Evolutionary conservation across 768 basidiomycete species (phyloP).

Genomic region (Suillus ampliporus): DNA sequence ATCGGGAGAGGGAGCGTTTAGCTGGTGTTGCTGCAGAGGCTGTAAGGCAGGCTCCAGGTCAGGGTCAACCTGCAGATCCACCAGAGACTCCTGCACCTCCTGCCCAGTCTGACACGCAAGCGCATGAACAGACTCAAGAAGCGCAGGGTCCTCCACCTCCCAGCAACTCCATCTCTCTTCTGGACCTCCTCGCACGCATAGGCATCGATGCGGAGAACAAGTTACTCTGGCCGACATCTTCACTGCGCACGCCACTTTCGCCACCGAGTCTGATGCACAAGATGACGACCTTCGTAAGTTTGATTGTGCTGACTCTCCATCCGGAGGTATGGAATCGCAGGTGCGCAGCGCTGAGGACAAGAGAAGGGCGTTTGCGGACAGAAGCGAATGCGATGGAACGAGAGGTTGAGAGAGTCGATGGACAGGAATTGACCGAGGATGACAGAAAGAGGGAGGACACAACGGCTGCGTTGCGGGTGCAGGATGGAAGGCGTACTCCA

Average conservation of each 20-base stretch:
- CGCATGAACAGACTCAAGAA: conserved; percentile 23
- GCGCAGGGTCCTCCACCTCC: conserved; percentile 35
- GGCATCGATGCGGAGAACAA: conserved; percentile 63
- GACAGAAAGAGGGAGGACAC: conserved; percentile 29
- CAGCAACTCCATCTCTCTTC: conserved; percentile 37
- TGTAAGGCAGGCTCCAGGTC: conserved; percentile 25
- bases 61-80: conserved; percentile 28
- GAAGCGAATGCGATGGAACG: conserved; percentile 55
- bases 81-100: conserved; percentile 24
- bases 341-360: conserved; percentile 56
- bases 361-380: conserved; percentile 71
- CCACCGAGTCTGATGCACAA: conserved; percentile 59
- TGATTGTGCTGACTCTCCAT: conserved; percentile 67
- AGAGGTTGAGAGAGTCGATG: conserved; percentile 34
- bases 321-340: conserved; percentile 79
- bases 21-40: conserved; percentile 27
- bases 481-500: conserved; percentile 55
- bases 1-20: conserved; percentile 38
- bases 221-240: conserved; percentile 44
- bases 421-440: conserved; percentile 40
- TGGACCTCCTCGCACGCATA: conserved; percentile 61
- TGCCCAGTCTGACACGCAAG: conserved; percentile 21
- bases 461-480: conserved; percentile 51
- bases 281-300: conserved; percentile 54
- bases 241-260: conserved; percentile 21